phyloP scores from a whole-genome alignment of 2,329 filamentous ascomycete species.

The Septoria linicola region DNA sequence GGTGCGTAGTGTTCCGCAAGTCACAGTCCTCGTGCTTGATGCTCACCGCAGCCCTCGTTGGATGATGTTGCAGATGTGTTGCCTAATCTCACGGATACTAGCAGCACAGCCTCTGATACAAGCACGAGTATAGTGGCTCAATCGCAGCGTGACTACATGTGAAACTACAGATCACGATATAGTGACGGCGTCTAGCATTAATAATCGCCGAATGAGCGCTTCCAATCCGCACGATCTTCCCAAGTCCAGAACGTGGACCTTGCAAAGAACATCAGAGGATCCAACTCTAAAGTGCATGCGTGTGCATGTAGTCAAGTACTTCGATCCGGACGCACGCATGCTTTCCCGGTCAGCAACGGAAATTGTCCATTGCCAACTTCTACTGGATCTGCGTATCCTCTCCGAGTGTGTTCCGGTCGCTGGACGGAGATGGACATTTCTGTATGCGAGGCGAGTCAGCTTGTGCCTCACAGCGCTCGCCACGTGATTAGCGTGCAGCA shows the following conservation, averaged over 20 bases:
- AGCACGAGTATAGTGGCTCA: neutral
- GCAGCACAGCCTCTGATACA: conserved; percentile 1
- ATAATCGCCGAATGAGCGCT: neutral
- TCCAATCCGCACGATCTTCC: no score
- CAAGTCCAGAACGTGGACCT: neutral
- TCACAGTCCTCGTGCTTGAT: conserved; percentile 1
- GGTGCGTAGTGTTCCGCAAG: neutral
- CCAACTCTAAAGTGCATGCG: neutral
- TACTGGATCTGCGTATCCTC: neutral
- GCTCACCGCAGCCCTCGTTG: neutral
- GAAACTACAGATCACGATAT: neutral
- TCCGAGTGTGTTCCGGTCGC: conserved; percentile 1
- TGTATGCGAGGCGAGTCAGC: conserved; percentile 9
- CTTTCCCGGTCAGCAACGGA: neutral
- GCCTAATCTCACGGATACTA: neutral
- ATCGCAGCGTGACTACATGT: neutral
- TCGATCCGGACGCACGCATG: neutral
- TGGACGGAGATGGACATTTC: neutral
- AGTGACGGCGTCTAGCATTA: neutral
- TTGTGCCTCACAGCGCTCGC: neutral
- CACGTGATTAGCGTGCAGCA: conserved; percentile 5
- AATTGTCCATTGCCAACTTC: neutral
- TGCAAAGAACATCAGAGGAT: neutral
- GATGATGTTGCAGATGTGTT: neutral
- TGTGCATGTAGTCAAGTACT: neutral